phyloP scores from a whole-genome alignment of 1,139 yeast species.

The Sugiyamaella xylanicola region DNA sequence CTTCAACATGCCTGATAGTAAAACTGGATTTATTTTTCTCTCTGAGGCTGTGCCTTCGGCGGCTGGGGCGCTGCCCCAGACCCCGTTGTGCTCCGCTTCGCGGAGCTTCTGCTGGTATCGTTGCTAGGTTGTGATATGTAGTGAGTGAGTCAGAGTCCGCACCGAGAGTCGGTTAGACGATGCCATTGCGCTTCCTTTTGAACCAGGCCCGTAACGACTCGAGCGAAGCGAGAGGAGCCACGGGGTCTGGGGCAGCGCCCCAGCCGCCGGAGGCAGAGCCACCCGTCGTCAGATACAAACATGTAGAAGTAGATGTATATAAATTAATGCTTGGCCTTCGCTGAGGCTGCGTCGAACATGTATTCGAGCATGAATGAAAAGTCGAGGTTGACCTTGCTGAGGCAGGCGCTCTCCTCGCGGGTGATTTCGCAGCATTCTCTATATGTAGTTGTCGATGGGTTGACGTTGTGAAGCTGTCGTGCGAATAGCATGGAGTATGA shows the following conservation, averaged over 20 bases:
- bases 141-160: background rate
- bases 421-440: constrained; percentile 57
- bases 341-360: constrained; percentile 56
- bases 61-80: constrained; percentile 1
- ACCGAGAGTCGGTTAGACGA: background rate
- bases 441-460: constrained; percentile 51
- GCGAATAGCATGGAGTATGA: constrained; percentile 61
- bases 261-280: background rate
- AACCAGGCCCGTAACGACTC: background rate
- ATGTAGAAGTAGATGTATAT: background rate
- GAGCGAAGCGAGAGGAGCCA: constrained; percentile 1
- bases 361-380: constrained; percentile 78
- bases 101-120: background rate
- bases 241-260: background rate
- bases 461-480: constrained; percentile 67
- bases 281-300: no score
- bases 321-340: background rate
- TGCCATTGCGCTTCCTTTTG: no score
- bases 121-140: no score
- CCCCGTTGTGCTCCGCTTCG: background rate
- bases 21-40: background rate
- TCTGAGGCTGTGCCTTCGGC: background rate
- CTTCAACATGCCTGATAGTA: background rate
- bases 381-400: constrained; percentile 41
- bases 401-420: constrained; percentile 55